These are phyloP conservation scores for Nannizziopsis barbatae DNA, from an alignment of 2,329 filamentous ascomycete species.

Conservation along the genomic window DNA sequence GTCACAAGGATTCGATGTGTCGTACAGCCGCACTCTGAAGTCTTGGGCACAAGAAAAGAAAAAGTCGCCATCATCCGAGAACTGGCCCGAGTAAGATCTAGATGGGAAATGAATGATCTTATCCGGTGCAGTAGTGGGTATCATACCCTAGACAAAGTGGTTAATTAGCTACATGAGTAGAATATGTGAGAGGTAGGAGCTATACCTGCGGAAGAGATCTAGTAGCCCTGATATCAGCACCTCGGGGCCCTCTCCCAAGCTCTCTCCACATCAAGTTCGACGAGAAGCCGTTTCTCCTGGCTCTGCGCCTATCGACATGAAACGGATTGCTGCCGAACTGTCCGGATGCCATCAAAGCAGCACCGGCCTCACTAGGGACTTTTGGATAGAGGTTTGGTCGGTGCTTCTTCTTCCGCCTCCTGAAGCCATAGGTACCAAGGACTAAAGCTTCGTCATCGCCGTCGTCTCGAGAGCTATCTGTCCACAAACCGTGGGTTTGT, in stretches of 20 bases:
- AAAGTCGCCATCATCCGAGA: slow-evolving; percentile 93
- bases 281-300: slow-evolving; percentile 51
- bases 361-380: slow-evolving; percentile 67
- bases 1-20: slow-evolving; percentile 86
- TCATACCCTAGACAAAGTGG: slow-evolving; percentile 47
- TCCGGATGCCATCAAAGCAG: slow-evolving; percentile 69
- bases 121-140: slow-evolving; percentile 67
- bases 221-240: slow-evolving; percentile 49
- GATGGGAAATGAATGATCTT: slow-evolving; percentile 78
- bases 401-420: slow-evolving; percentile 38
- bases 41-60: slow-evolving; percentile 90
- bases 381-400: slow-evolving; percentile 56
- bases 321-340: slow-evolving; percentile 61
- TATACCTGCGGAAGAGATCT: slow-evolving; percentile 57
- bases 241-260: slow-evolving; percentile 54
- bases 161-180: not conserved
- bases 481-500: slow-evolving; percentile 24
- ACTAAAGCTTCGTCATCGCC: slow-evolving; percentile 21
- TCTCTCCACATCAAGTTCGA: slow-evolving; percentile 70
- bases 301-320: slow-evolving; percentile 39
- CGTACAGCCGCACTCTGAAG: slow-evolving; percentile 92
- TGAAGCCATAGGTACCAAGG: slow-evolving; percentile 20
- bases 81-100: slow-evolving; percentile 88
- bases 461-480: slow-evolving; percentile 14
- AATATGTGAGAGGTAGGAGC: too few species aligned